phyloP scores from a whole-genome alignment of 331 rosid genomes.

The Malus hybrid region DNA sequence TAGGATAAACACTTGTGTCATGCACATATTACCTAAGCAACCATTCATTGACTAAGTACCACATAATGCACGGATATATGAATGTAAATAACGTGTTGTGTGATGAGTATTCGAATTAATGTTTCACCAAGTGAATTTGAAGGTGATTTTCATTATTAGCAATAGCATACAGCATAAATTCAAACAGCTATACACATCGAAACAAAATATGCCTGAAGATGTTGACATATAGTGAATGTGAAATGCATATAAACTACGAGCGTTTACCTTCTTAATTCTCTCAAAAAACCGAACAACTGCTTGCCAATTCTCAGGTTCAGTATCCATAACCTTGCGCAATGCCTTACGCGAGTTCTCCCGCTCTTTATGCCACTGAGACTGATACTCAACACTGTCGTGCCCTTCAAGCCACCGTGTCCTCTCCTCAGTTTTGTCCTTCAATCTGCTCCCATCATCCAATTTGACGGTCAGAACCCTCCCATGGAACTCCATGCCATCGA shows the following conservation, averaged over 20 bases:
- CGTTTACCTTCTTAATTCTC: slow-evolving; percentile 37
- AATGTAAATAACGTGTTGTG: neutral
- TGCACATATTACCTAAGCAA: neutral
- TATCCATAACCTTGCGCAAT: no score
- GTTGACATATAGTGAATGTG: neutral
- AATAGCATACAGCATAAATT: no score
- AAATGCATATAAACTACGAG: neutral
- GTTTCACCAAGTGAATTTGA: neutral
- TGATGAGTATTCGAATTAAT: neutral
- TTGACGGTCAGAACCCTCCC: slow-evolving; percentile 78
- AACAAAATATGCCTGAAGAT: neutral
- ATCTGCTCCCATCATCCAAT: slow-evolving; percentile 72
- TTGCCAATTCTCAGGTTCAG: slow-evolving; percentile 82
- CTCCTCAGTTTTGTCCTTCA: slow-evolving; percentile 47
- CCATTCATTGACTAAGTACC: neutral
- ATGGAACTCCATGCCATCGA: slow-evolving; percentile 88
- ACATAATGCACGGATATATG: neutral
- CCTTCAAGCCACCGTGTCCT: slow-evolving; percentile 60
- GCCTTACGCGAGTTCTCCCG: slow-evolving; percentile 50
- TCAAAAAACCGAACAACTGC: slow-evolving; percentile 68
- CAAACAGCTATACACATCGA: no score
- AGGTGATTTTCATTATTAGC: neutral
- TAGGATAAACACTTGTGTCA: neutral
- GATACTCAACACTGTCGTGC: slow-evolving; percentile 31
- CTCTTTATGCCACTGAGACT: slow-evolving; percentile 83